Base-by-base conservation (phyloP, 371 early-diverging fungal genomes). In the Rhizomucor pusillus region DNA sequence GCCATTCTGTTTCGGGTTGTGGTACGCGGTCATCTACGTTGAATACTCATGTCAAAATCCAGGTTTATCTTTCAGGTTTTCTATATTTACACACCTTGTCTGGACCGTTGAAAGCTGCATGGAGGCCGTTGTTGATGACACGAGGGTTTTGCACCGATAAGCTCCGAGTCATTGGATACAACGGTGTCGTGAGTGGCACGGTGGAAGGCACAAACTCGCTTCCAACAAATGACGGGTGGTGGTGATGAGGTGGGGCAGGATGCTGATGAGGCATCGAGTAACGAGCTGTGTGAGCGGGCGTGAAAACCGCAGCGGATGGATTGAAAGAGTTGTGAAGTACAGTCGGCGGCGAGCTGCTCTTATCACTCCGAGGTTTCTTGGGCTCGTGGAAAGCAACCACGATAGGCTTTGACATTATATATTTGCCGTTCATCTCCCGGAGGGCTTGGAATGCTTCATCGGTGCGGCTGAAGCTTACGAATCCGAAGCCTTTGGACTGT, bases 401-500 rank as follows among this genome's bases (percentile, higher is more conserved):
- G 41, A 77, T 59, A 12, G 71, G 72, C 33, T 77, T 77, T n/a
- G 59, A 56, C 16, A 69, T 18, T 18, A 77, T 61, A 2, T 46
- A 43, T 16, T 57, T 60, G 25, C 63, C 61, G 50, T 77, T 68
- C 70, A 73, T 77, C 50, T 65, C 70, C 20, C 58, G 52, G 25
- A 66, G 53, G 20, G 77, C 77, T 11, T 50, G 50, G 14, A 50
- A 49, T 3, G 77, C 77, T 54, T 77, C 77, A 10, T 74, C 72
- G 16, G 71, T 57, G 34, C 61, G 62, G 33, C 66, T 59, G 44
- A 69, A 77, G 46, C 77, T 77, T 19, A 77, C 77, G 48, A 77
- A 77, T 3, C 77, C 77, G 33, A 73, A 77, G 0, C 77, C 77
- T 47, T 71, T 73, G n/a, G 77, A 77, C 37, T 69, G 59, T 24